Base-by-base conservation (phyloP, 768 basidiomycete genomes). In the Crucibulum laeve region DNA sequence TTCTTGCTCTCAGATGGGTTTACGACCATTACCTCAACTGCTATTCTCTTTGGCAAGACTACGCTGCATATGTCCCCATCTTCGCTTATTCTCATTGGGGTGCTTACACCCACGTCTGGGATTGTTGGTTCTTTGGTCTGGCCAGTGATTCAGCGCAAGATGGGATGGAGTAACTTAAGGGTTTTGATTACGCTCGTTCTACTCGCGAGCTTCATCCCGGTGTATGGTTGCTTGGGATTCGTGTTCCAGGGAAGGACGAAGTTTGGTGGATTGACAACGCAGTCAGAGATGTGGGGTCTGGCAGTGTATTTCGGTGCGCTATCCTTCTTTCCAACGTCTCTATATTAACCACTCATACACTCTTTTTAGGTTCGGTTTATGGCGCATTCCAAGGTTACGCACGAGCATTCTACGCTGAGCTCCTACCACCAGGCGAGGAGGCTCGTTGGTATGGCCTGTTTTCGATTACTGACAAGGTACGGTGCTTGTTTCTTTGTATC, bases 381-480 rank as follows among this genome's bases (percentile, higher is more conserved):
- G 93, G 94, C 3, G 87, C 92, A 0, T 96, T 96, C 66, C 91
- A 95, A 62, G 78, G 87, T 18, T 95, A 92, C 49, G 87, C 91
- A 0, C 68, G 94, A 19, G 88, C 91, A 2, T 81, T 87, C 32
- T 97, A 90, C 55, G 82, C 91, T 1, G 89, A 89, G 54, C 64
- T 99, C 42, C 74, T 98, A 2, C 95, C 94, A 0, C 78, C 78
- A 1, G 84, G 87, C 0, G 90, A 96, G 61, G 91, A 93, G 63
- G 92, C 92, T 2, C 70, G 91, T 43, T 97, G 91, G 87, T 91
- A 84, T 48, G 86, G 81, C 2, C 63, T 97, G 24, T 96, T 87
- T 63, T 85, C 87, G 11, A 91, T 96, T 52, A 94, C 91, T 0
- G 87, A 90, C 66, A 91, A 91, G 71, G 86, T 10, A 5, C 1